Conservation (phyloP, 257 asterid genomes). For the Eucommia ulmoides region DNA sequence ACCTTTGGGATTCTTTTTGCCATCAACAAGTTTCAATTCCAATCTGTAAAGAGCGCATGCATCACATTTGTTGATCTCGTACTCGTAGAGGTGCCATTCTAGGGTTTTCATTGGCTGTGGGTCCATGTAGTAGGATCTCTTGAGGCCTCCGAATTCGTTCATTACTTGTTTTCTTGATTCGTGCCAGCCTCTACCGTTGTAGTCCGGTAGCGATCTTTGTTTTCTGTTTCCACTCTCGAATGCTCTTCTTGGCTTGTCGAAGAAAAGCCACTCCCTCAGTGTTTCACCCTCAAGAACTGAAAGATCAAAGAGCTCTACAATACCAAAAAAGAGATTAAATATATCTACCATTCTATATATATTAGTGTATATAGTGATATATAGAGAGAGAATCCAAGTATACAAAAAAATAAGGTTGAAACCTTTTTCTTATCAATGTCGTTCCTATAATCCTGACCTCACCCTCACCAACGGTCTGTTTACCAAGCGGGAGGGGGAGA, state of each 20-base stretch:
- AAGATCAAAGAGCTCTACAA: not conserved
- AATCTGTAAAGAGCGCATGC: not conserved
- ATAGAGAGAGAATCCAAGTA: not conserved
- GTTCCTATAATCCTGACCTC: too few relatives aligned
- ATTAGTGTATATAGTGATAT: too few relatives aligned
- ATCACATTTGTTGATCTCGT: not conserved
- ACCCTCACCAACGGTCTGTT: too few relatives aligned
- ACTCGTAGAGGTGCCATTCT: not conserved
- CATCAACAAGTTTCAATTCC: not conserved
- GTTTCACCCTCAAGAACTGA: not conserved
- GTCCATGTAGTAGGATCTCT: not conserved
- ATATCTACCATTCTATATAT: too few relatives aligned
- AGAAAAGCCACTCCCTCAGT: not conserved
- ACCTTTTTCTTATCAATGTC: too few relatives aligned
- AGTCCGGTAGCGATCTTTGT: slow-evolving; percentile 13
- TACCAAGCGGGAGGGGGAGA: too few relatives aligned
- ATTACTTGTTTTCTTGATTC: not conserved
- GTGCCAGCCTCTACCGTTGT: not conserved
- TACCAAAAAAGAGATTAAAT: not conserved
- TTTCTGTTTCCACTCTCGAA: slow-evolving; percentile 97
- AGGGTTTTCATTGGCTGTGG: not conserved
- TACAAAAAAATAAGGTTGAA: not conserved
- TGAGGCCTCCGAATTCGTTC: not conserved
- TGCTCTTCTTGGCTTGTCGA: not conserved
- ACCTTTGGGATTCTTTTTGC: slow-evolving; percentile 36